phyloP scores from a whole-genome alignment of 306 rosid species.

The Rosa chinensis region DNA sequence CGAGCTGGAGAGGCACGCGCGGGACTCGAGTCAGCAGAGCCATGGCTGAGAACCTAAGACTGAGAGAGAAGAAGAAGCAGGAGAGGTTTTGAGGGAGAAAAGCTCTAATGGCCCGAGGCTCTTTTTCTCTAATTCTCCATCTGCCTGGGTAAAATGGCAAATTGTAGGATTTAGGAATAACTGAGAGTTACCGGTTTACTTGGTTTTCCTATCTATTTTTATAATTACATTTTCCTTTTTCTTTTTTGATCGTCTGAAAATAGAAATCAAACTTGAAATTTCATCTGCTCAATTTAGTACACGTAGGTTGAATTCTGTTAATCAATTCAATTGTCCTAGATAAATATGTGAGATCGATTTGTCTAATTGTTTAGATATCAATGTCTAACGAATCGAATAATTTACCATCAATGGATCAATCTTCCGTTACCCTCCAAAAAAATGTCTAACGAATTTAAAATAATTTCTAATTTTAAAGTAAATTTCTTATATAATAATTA shows the following conservation, averaged over 20 bases:
- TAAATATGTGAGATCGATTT: too few species aligned
- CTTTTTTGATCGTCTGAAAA: too few species aligned
- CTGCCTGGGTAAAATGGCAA: background rate
- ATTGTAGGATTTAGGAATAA: background rate
- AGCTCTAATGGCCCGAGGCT: background rate
- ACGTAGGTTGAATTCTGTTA: too few species aligned
- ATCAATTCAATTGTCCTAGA: too few species aligned
- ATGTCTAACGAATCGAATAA: too few species aligned
- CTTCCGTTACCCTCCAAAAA: too few species aligned
- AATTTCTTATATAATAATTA: background rate
- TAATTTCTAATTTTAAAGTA: background rate
- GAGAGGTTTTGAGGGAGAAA: background rate
- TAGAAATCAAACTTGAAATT: too few species aligned
- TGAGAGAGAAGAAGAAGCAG: too few species aligned
- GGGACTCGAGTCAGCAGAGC: conserved; percentile 62
- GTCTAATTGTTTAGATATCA: too few species aligned
- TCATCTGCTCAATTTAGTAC: too few species aligned
- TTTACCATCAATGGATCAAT: too few species aligned
- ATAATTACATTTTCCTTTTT: background rate
- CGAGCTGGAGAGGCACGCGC: conserved; percentile 49
- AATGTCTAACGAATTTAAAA: too few species aligned
- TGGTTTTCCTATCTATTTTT: background rate
- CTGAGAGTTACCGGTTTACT: background rate
- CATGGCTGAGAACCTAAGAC: conserved; percentile 30
- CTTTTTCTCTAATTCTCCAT: background rate